Evolutionary conservation across 2,329 filamentous ascomycete genomes (phyloP), one percentile per base, ranked within the genome.

Genomic region (Rhynchosporium agropyri): DNA sequence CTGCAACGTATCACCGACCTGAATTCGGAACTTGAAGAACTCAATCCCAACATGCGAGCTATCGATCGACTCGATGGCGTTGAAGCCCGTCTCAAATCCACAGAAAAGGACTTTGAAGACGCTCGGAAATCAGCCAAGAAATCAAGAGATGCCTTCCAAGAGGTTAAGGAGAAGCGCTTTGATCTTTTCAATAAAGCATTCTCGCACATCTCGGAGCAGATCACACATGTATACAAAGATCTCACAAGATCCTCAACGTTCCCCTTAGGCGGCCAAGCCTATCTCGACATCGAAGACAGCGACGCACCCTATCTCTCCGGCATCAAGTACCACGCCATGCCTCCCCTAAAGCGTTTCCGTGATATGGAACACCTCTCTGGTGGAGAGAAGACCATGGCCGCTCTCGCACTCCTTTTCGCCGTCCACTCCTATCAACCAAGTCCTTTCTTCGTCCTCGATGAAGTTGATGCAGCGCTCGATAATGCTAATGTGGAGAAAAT

Each of bases 341-440:
- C 95, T 26, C 95, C 95, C 1, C 86, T 97, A 66, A 99, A 99
- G 80, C 92, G 95, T 51, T 99, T 99, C 84, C 86, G 95, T 71
- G 96, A 99, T 76, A 99, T 99, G 95, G 95, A 99, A 77, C 95
- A 97, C 75, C 81, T 99, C 9, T 97, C 92, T 1, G 95, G 95
- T 72, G 95, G 95, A 61, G 95, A 99, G 79, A 99, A 99, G 82
- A 99, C 95, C 0, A 99, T 99, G 89, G 95, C 95, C 1, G 95
- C 95, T 13, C 81, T 99, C 45, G 95, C 95, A n/a, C 83, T 99
- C 46, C 84, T 99, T 4, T 99, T 99, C 75, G 95, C 95, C 28
- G 93, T 99, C 62, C 95, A 99, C 80, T 93, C 89, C 64, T 99
- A 94, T 79, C 93, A 97, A 75, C 94, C 95, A 0, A 91, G 87